phyloP scores from a whole-genome alignment of 805 yeast genomes.

The Teunomyces kruisii region DNA sequence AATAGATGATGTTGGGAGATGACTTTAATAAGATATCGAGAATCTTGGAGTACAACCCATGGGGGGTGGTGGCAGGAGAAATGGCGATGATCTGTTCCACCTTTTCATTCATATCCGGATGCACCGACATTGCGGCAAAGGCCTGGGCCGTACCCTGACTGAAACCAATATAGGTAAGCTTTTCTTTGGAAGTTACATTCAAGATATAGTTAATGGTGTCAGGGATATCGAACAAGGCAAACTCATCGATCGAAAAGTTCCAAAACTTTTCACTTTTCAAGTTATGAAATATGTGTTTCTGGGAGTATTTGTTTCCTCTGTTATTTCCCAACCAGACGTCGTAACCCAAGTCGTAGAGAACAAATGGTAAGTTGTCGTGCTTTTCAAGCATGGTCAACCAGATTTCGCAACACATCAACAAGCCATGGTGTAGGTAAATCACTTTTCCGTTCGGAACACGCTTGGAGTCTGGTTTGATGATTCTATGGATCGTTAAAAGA shows the following conservation, averaged over 20 bases:
- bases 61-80: constrained; percentile 94
- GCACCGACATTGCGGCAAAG: constrained; percentile 73
- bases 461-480: constrained; percentile 34
- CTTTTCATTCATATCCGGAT: constrained; percentile 59
- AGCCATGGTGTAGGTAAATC: constrained; percentile 87
- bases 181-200: constrained; percentile 36
- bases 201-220: constrained; percentile 74
- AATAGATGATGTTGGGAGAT: constrained; percentile 69
- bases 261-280: constrained; percentile 58
- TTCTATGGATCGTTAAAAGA: constrained; percentile 70
- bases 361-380: constrained; percentile 60
- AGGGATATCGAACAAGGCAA: constrained; percentile 89
- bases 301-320: constrained; percentile 89
- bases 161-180: constrained; percentile 78
- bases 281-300: constrained; percentile 57
- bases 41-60: constrained; percentile 72
- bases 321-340: constrained; percentile 96
- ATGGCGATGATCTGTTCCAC: constrained; percentile 69
- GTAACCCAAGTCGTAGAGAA: constrained; percentile 75
- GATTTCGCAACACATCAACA: constrained; percentile 81
- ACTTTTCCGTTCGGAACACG: constrained; percentile 37
- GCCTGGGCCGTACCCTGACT: constrained; percentile 95
- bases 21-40: constrained; percentile 74
- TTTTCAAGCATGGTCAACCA: constrained; percentile 56
- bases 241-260: constrained; percentile 90